phyloP scores from a whole-genome alignment of 116 monocot species.

The Posidonia oceanica region DNA sequence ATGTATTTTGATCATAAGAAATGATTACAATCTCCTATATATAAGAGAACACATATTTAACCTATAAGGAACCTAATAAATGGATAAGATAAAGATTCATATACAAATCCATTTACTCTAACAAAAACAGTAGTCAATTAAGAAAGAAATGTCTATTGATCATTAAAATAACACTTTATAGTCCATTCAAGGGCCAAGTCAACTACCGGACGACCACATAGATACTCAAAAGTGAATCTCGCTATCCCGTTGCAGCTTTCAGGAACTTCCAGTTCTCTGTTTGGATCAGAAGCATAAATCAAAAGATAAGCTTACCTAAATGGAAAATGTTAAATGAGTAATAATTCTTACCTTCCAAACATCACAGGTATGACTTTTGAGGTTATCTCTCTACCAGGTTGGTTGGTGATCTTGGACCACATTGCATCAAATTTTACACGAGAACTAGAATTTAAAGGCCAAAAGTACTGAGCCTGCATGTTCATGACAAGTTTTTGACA shows the following conservation, averaged over 20 bases:
- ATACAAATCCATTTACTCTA: no score
- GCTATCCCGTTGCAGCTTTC: slow-evolving; percentile 80
- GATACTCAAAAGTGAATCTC: slow-evolving; percentile 77
- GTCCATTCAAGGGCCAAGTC: neutral
- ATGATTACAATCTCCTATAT: no score
- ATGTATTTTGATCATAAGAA: no score
- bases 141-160: no score
- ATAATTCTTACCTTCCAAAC: slow-evolving; percentile 68
- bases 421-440: slow-evolving; percentile 27
- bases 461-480: slow-evolving; percentile 58
- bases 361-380: slow-evolving; percentile 59
- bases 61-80: no score
- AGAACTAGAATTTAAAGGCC: slow-evolving; percentile 39
- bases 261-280: slow-evolving; percentile 64
- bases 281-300: neutral
- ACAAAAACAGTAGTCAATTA: no score
- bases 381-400: slow-evolving; percentile 36
- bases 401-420: slow-evolving; percentile 34
- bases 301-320: neutral
- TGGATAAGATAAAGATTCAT: no score
- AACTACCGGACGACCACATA: slow-evolving; percentile 94
- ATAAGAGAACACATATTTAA: no score
- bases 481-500: neutral
- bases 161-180: no score
- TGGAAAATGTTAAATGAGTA: neutral